These are phyloP conservation scores for Sarocladium oryzae DNA, from an alignment of 2,329 filamentous ascomycete genomes.

Conservation along the genomic window DNA sequence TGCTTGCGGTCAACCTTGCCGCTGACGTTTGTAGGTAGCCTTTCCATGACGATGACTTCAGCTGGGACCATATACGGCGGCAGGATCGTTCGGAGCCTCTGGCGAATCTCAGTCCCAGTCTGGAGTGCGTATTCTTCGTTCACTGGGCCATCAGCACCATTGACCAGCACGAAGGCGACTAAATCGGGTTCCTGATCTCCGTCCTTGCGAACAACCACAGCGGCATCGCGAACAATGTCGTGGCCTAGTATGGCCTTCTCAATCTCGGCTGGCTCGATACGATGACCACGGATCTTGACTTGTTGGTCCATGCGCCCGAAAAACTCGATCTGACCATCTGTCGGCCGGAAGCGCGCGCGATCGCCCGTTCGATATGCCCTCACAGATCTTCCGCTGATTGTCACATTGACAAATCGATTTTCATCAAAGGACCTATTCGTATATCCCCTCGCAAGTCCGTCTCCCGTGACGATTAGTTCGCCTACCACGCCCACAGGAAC, in stretches of 20 bases:
- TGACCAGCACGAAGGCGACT: too few species aligned
- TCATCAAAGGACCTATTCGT: not conserved
- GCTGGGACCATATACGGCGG: conserved; percentile 16
- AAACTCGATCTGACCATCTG: conserved; percentile 17
- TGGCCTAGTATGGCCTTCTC: conserved; percentile 10
- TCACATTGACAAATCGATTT: too few species aligned
- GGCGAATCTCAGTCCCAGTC: too few species aligned
- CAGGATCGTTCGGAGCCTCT: too few species aligned
- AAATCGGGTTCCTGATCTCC: too few species aligned
- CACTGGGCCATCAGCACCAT: too few species aligned
- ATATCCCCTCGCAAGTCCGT: conserved; percentile 16
- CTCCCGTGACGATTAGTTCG: conserved; percentile 19
- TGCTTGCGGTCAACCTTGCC: conserved; percentile 15
- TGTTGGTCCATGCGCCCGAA: conserved; percentile 19
- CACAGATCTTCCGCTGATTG: not conserved
- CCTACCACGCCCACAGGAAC: conserved; percentile 16
- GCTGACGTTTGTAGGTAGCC: conserved; percentile 16
- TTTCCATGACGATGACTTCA: conserved; percentile 12
- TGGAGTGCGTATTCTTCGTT: too few species aligned
- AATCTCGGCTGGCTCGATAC: conserved; percentile 18
- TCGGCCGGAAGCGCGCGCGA: conserved; percentile 12
- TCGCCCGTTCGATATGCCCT: conserved; percentile 19
- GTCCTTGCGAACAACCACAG: too few species aligned
- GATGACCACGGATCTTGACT: conserved; percentile 20
- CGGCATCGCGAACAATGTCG: not conserved